Evolutionary conservation across 352 stramenopile species (phyloP), one percentile per base, ranked within the genome.

Genomic region (Pythium periplocum): DNA sequence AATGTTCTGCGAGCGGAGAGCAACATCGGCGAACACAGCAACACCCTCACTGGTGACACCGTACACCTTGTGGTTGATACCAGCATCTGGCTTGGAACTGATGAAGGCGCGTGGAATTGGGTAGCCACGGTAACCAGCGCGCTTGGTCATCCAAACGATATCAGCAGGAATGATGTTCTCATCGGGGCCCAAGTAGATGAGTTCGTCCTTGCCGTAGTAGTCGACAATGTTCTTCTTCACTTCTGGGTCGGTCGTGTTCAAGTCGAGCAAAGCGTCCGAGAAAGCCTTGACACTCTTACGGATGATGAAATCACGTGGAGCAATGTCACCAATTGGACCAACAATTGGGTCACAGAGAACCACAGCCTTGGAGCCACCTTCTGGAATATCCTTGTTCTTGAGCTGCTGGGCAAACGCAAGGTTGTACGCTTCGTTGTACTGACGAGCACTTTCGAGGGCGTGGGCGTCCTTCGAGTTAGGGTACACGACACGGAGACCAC

Each of bases 251-350:
- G 68, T 84, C 2, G 81, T 87, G 73, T 91, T 91, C 42, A 92
- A 45, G 61, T 92, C 82, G 40, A 94, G 57, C 11, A 94, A 57
- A 6, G 79, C 79, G 45, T 92, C 83, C 35, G 90, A 97, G 69
- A 99, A 98, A 11, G 94, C 96, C 76, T 99, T 98, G 49, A 99
- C 95, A 45, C 83, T 94, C 83, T 99, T 99, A 57, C 95, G 85
- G 61, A 98, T 93, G 56, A 92, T 93, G 48, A 90, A 95, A 55
- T 95, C 82, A 30, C 83, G 81, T 30, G 82, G 76, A 6, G 82
- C 82, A 50, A 95, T 66, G 55, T 93, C 81, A 8, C 78, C 84
- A 7, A 90, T 59, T 10, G 78, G 74, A 9, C 80, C 80, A 8
- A 87, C 75, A 36, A 87, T 84, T 26, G 77, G 77, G 51, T 94